Evolutionary conservation across 495 filamentous ascomycete genomes (phyloP).

Genomic region (Penicillium pulvis): DNA sequence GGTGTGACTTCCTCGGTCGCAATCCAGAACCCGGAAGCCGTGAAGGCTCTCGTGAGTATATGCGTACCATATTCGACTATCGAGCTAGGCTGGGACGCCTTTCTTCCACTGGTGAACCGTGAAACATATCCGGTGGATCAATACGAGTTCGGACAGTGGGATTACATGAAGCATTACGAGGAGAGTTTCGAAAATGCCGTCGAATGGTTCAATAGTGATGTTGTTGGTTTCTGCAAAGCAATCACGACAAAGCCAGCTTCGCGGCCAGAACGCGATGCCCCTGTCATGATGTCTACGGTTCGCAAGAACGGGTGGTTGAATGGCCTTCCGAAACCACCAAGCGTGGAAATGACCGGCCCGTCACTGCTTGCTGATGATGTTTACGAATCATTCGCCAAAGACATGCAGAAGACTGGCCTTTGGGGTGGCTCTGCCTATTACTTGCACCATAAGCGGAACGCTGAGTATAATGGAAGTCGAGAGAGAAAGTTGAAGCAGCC

Average conservation of each 20-base stretch:
- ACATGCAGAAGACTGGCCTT: conserved; percentile 4
- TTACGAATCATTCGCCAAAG: not conserved
- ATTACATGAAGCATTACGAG: conserved; percentile 5
- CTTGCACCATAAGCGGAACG: conserved; percentile 7
- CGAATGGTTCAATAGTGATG: conserved; percentile 2
- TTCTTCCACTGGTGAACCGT: conserved; percentile 2
- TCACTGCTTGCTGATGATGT: not conserved
- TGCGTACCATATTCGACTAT: conserved; percentile 3
- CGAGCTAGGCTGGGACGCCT: conserved; percentile 1
- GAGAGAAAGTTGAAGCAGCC: conserved; percentile 4
- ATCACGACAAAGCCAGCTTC: not conserved
- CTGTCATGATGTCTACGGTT: not conserved
- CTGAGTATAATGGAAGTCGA: conserved; percentile 3
- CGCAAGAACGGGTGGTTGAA: not conserved
- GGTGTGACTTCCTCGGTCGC: conserved; percentile 2
- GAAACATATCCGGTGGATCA: conserved; percentile 1
- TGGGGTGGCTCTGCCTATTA: conserved; percentile 6
- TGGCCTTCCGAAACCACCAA: not conserved
- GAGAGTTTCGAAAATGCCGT: conserved; percentile 1
- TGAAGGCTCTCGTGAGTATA: conserved; percentile 6
- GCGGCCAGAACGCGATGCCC: not conserved
- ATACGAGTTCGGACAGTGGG: conserved; percentile 4
- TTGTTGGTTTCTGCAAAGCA: not conserved
- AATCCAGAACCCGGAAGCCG: conserved; percentile 1
- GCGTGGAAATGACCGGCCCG: not conserved